Conservation (phyloP, 306 rosid genomes). For the Inga oerstediana region DNA sequence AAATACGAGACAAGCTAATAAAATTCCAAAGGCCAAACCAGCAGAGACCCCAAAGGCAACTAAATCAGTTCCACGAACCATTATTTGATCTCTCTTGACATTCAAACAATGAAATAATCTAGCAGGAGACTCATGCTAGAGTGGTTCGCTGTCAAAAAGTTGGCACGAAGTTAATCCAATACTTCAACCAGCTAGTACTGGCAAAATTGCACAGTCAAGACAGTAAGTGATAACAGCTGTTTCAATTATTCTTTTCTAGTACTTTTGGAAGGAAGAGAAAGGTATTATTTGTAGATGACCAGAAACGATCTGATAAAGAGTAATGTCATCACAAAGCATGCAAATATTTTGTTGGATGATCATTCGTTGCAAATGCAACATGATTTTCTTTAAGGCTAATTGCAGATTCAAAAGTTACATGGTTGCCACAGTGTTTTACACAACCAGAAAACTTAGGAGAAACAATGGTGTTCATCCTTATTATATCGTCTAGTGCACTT, state of each 20-base stretch:
- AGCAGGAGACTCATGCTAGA: constrained; percentile 5
- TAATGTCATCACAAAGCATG: background rate
- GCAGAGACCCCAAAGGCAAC: constrained; percentile 62
- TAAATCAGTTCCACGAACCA: constrained; percentile 53
- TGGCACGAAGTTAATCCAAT: background rate
- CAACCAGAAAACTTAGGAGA: background rate
- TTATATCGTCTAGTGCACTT: background rate
- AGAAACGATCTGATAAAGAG: background rate
- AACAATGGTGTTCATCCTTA: background rate
- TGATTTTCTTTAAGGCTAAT: background rate
- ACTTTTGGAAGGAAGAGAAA: background rate
- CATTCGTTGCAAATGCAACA: background rate
- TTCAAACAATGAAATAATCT: constrained; percentile 28
- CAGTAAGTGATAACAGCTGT: background rate
- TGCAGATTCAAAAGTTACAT: background rate
- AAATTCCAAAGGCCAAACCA: constrained; percentile 76
- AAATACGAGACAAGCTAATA: constrained; percentile 56
- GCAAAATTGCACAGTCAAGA: background rate
- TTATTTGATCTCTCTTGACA: constrained; percentile 51
- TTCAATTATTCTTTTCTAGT: background rate
- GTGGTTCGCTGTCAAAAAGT: constrained; percentile 24
- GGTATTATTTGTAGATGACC: background rate
- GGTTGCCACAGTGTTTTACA: background rate
- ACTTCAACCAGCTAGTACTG: constrained; percentile 13
- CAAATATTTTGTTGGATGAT: background rate